Percentiles rank a stretch among this genome's conserved stretches.
Evolutionary conservation across 1,284 basidiomycete genomes (phyloP).

Genomic region (Cerioporus squamosus): DNA sequence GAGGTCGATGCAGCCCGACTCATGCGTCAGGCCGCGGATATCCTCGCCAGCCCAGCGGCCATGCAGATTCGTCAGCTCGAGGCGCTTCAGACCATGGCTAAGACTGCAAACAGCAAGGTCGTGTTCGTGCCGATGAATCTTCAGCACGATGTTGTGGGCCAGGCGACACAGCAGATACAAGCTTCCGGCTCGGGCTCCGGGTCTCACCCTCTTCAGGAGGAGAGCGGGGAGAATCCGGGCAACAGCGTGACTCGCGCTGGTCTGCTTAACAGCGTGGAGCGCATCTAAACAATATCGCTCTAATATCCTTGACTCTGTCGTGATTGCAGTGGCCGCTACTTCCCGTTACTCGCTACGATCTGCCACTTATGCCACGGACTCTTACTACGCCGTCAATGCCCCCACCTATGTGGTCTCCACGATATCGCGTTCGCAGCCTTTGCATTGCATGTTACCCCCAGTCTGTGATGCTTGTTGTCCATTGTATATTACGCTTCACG

Average conservation of each 20-base stretch:
- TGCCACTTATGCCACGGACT: neutral
- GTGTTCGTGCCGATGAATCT: conserved; percentile 95
- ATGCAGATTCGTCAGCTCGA: conserved; percentile 98
- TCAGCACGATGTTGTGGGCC: conserved; percentile 69
- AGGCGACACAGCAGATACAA: conserved; percentile 39
- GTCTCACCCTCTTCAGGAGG: conserved; percentile 37
- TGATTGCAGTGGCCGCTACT: neutral
- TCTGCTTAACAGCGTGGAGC: conserved; percentile 53
- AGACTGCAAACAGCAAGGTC: conserved; percentile 83
- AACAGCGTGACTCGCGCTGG: conserved; percentile 47
- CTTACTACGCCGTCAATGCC: neutral
- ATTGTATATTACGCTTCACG: conserved; percentile 6
- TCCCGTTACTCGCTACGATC: neutral
- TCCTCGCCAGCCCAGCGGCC: conserved; percentile 89
- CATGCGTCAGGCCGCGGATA: conserved; percentile 94
- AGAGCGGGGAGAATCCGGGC: conserved; percentile 43
- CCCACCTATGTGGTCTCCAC: neutral
- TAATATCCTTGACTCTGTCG: neutral
- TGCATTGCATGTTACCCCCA: conserved; percentile 2
- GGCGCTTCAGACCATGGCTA: conserved; percentile 76
- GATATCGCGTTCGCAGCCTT: too few species aligned
- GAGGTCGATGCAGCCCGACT: conserved; percentile 94
- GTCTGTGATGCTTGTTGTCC: neutral
- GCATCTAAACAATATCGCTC: conserved; percentile 26
- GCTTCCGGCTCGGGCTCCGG: conserved; percentile 40